Base-by-base conservation (phyloP, 1,284 basidiomycete genomes). In the Leccinum griseonigrum region DNA sequence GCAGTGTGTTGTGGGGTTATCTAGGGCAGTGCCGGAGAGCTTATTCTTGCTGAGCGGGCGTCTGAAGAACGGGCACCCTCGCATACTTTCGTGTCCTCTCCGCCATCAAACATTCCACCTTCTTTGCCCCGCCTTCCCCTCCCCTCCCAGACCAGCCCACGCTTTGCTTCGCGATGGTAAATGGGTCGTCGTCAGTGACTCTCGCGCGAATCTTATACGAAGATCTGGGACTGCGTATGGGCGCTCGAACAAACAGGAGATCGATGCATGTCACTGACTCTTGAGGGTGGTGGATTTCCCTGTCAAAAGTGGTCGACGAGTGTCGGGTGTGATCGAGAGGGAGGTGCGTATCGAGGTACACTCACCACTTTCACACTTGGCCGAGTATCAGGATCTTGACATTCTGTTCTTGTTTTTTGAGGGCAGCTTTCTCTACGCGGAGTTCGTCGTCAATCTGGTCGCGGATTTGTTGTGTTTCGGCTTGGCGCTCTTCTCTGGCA, bases 31-130 rank as follows among this genome's bases (percentile, higher is more conserved):
- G 22, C 22, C 22, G 22, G 22, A 26, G 22, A 26, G 22, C 22
- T 26, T 26, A 26, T 26, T 26, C 22, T 26, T 26, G 22, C 22
- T 26, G 22, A 26, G 22, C 22, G 22, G 22, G 22, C 22, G 22
- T 26, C 22, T 26, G 22, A 26, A 26, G 22, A 26, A 26, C 22
- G 22, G 91, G 91, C 38, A 97, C 95, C 3, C 83, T 97, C 50
- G 90, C 91, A 56, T 97, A 97, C 77, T 96, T 97, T 75, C 92
- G 95, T 74, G 84, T 97, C 64, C 83, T 98, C 61, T 86, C 87
- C 64, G 91, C 92, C 52, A 89, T 96, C 74, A 94, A 94, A 64
- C 83, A 90, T 68, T 88, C 87, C 0, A 78, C 85, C 0, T 90
- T 90, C 75, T 82, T 90, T 61, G 84, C 85, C 78, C 86, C 1